Conservation (phyloP, 768 basidiomycete species). For the Amanita pallidorosea region DNA sequence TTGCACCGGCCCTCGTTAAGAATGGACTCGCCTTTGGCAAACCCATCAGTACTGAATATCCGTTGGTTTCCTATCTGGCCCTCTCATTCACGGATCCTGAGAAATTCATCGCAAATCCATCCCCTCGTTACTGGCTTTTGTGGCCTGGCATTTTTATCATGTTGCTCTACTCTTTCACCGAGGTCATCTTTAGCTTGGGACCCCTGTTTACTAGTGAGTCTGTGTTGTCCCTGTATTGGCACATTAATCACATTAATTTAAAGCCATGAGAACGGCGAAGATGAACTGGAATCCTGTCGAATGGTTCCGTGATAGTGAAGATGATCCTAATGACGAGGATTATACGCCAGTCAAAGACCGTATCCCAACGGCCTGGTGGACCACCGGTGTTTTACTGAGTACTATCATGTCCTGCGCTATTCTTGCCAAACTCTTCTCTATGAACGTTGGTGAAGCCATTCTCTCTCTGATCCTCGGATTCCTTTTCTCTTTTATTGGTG, state of each 20-base stretch:
- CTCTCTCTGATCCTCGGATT: constrained; percentile 50
- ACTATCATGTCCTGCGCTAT: constrained; percentile 41
- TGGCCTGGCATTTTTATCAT: constrained; percentile 57
- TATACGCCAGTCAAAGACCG: constrained; percentile 40
- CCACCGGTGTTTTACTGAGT: constrained; percentile 33
- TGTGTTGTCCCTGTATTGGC: neutral
- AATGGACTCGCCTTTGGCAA: constrained; percentile 40
- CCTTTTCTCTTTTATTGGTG: constrained; percentile 59
- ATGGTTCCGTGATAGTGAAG: constrained; percentile 19
- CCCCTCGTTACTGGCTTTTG: constrained; percentile 50
- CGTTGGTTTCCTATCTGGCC: constrained; percentile 31
- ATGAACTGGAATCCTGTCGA: constrained; percentile 15
- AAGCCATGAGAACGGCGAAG: constrained; percentile 10
- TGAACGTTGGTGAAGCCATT: constrained; percentile 49
- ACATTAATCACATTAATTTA: neutral
- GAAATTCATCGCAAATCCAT: constrained; percentile 30
- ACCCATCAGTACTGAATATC: constrained; percentile 23
- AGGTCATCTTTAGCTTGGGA: constrained; percentile 30
- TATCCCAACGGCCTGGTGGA: constrained; percentile 48
- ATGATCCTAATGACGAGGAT: constrained; percentile 35
- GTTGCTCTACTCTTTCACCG: constrained; percentile 49
- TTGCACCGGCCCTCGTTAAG: constrained; percentile 42
- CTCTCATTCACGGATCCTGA: constrained; percentile 36
- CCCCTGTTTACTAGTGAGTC: constrained; percentile 23
- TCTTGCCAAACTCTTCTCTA: constrained; percentile 40